A percentile compares a stretch with the other conserved stretches of the same genome.
phyloP scores from a whole-genome alignment of 257 asterid species.

The Coffea eugenioides region DNA sequence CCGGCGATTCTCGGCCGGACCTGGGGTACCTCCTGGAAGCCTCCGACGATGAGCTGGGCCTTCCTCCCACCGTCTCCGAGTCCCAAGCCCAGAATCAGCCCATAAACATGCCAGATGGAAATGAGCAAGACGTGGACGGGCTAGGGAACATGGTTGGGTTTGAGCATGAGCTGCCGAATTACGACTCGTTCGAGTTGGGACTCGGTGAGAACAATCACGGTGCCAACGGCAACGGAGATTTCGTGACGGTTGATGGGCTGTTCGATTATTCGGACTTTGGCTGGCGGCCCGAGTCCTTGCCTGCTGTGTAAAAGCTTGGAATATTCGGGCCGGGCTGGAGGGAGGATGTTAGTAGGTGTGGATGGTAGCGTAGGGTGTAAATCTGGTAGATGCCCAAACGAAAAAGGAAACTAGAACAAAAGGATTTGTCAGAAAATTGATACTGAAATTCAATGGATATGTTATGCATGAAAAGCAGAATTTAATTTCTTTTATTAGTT shows the following conservation, averaged over 20 bases:
- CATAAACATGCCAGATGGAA: not conserved
- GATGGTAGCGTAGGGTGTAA: slow-evolving; percentile 24
- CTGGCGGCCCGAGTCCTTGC: slow-evolving; percentile 38
- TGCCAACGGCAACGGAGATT: slow-evolving; percentile 12
- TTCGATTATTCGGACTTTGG: slow-evolving; percentile 32
- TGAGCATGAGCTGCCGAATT: slow-evolving; percentile 29
- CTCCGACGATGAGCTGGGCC: slow-evolving; percentile 52
- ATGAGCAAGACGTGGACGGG: slow-evolving; percentile 3
- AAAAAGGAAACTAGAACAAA: not conserved
- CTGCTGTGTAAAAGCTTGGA: slow-evolving; percentile 23
- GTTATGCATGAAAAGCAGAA: slow-evolving; percentile 3
- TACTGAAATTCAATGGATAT: not conserved
- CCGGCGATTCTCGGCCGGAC: slow-evolving; percentile 34
- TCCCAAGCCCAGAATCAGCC: not conserved
- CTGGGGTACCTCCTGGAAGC: slow-evolving; percentile 47
- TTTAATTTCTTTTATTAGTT: not conserved
- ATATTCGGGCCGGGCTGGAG: not conserved
- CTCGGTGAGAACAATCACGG: slow-evolving; percentile 11
- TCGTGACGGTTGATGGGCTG: slow-evolving; percentile 32
- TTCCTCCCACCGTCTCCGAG: slow-evolving; percentile 30
- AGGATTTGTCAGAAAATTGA: not conserved
- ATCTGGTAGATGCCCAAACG: slow-evolving; percentile 6
- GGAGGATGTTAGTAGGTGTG: slow-evolving; percentile 12
- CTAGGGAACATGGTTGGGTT: slow-evolving; percentile 12
- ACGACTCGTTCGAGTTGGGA: slow-evolving; percentile 30